A percentile compares a stretch with the other conserved stretches of the same genome.
Conservation (phyloP, 2,329 filamentous ascomycete genomes). For the Aphanoascus verrucosus region DNA sequence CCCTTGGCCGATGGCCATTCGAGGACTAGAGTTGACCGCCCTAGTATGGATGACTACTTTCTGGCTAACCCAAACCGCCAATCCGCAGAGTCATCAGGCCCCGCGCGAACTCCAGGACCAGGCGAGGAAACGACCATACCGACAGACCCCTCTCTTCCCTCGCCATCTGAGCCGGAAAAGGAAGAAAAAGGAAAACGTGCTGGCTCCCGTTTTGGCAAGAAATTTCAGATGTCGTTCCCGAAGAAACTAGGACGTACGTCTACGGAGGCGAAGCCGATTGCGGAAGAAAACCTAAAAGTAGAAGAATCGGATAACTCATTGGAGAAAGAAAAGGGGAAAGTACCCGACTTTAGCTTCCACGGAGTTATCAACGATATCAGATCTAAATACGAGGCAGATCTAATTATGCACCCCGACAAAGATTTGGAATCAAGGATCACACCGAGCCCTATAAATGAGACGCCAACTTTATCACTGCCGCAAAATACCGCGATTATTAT, state of each 20-base stretch:
- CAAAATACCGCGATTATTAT: conserved; percentile 50
- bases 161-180: conserved; percentile 32
- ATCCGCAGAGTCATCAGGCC: conserved; percentile 21
- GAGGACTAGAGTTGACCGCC: not conserved
- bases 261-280: conserved; percentile 58
- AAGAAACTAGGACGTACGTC: conserved; percentile 68
- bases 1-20: conserved; percentile 25
- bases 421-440: conserved; percentile 31
- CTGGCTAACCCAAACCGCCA: conserved; percentile 7
- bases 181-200: conserved; percentile 47
- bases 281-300: conserved; percentile 55
- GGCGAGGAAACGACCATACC: conserved; percentile 13
- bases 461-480: conserved; percentile 36
- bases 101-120: conserved; percentile 26
- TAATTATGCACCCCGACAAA: conserved; percentile 30
- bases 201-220: conserved; percentile 64
- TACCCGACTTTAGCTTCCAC: conserved; percentile 37
- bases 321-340: conserved; percentile 41
- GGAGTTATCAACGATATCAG: conserved; percentile 38
- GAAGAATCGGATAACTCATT: conserved; percentile 45
- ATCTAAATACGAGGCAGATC: conserved; percentile 37
- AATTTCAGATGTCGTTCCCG: conserved; percentile 63
- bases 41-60: conserved; percentile 15
- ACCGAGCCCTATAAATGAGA: conserved; percentile 37
- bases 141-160: not conserved